Evolutionary conservation across 345 rosid species (phyloP).

Genomic region (Erucastrum elatum): DNA sequence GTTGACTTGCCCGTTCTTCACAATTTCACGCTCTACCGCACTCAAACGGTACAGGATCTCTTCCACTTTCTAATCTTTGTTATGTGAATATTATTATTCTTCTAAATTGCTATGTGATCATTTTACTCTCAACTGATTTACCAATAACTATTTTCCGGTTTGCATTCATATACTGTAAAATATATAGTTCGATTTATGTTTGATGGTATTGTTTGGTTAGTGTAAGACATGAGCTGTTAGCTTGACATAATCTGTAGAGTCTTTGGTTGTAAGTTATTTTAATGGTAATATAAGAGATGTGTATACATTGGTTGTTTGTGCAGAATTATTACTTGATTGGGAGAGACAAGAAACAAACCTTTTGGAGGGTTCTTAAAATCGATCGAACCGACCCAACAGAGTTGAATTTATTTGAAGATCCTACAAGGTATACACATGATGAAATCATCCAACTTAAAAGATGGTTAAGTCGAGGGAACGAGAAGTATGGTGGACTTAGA

Average conservation of each 20-base stretch:
- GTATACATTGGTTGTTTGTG: neutral
- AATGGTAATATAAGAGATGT: neutral
- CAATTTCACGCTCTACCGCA: constrained; percentile 77
- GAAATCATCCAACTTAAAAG: constrained; percentile 56
- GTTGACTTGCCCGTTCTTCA: constrained; percentile 53
- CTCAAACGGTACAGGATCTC: constrained; percentile 57
- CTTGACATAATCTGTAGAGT: constrained; percentile 17
- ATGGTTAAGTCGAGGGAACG: constrained; percentile 64
- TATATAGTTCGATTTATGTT: neutral
- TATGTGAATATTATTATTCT: neutral
- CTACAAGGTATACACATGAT: constrained; percentile 52
- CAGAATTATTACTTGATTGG: constrained; percentile 90
- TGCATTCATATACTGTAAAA: neutral
- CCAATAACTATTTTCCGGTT: neutral
- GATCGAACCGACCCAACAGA: constrained; percentile 61
- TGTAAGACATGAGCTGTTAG: constrained; percentile 21
- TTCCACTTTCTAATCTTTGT: neutral
- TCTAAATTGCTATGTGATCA: neutral
- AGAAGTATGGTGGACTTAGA: constrained; percentile 64
- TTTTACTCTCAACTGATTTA: neutral
- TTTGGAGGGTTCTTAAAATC: constrained; percentile 78
- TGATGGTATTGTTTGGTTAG: constrained; percentile 6
- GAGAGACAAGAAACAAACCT: constrained; percentile 57
- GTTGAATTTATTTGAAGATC: constrained; percentile 62
- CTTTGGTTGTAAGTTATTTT: neutral